Base-by-base conservation (phyloP, 495 filamentous ascomycete species). In the Daldinia concentrica region DNA sequence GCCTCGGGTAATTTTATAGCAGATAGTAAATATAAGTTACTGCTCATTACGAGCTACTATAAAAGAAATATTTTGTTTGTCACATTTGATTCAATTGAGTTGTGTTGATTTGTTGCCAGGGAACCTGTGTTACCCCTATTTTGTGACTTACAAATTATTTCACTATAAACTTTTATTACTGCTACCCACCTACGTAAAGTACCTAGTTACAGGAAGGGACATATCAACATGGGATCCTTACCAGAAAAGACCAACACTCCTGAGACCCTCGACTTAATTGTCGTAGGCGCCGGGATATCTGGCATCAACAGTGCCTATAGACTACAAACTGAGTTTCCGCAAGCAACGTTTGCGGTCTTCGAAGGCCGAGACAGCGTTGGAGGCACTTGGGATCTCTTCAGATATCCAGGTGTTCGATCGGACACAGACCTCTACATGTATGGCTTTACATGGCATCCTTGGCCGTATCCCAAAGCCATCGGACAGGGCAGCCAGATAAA, bases 251-350 rank as follows among this genome's bases (percentile, higher is more conserved):
- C 12, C 19, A 11, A 37, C 6, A 9, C 15, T 8, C 15, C 57
- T 1, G 73, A 77, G 34, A 26, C 55, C 15, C 32, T 82, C 73
- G 91, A 94, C 78, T 81, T 93, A 15, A 76, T 91, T 66, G 86
- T 94, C 72, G 76, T 93, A 29, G 91, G 91, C 50, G 90, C 91
- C 1, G 91, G 92, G 24, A 87, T 94, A 67, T 90, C 88, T 50
- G 92, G 91, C 59, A 90, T 94, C 81, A 93, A 95, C 74, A 81
- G 88, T 48, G 91, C 83, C 8, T 93, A 93, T 69, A 86, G 89
- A 7, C 70, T 95, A 0, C 90, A 92, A 73, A 81, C 82, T 1
- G 78, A 87, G 66, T 74, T 89, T 5, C 89, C 91, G 0, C 71
- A 82, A 48, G 78, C 80, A 58, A 81, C 71, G 63, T 92, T 87